Conservation (phyloP, 2,329 filamentous ascomycete species). For the Akanthomyces dipterigenus region DNA sequence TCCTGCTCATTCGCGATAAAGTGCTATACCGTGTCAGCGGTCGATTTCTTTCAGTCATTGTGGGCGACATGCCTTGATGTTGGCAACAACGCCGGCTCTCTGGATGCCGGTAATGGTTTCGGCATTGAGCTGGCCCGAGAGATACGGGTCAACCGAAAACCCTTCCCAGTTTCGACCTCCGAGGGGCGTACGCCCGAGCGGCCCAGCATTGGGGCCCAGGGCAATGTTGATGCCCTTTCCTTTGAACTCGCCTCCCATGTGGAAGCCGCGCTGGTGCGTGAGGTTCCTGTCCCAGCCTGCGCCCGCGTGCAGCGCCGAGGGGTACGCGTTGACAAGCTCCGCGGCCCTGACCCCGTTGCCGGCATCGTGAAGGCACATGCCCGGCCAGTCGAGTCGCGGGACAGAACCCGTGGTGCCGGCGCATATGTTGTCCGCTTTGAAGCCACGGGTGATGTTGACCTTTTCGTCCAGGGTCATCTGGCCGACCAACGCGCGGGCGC, state of each 20-base stretch:
- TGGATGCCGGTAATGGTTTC: conserved; percentile 71
- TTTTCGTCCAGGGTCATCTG: conserved; percentile 63
- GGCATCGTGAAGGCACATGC: conserved; percentile 43
- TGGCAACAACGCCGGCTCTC: conserved; percentile 71
- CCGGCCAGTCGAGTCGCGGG: conserved; percentile 38
- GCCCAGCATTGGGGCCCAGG: conserved; percentile 64
- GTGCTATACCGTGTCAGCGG: conserved; percentile 30
- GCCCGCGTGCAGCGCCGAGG: conserved; percentile 41
- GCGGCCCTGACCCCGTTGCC: conserved; percentile 42
- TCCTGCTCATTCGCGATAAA: conserved; percentile 58
- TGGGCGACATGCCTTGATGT: conserved; percentile 46
- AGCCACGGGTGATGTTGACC: conserved; percentile 44
- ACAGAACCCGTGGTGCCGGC: conserved; percentile 41
- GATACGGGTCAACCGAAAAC: conserved; percentile 63
- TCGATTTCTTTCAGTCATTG: accelerated
- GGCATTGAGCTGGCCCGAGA: conserved; percentile 64
- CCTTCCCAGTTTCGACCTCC: conserved; percentile 72
- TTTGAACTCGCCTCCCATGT: conserved; percentile 52
- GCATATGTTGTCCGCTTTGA: conserved; percentile 46
- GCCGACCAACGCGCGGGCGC: conserved; percentile 48
- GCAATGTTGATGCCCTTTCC: conserved; percentile 59
- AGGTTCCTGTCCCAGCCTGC: conserved; percentile 49
- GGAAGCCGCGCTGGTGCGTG: conserved; percentile 42
- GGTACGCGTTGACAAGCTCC: conserved; percentile 42
- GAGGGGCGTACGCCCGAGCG: conserved; percentile 62